Conservation (phyloP, 73 alveolate species). For the Paramecium pentaurelia region DNA sequence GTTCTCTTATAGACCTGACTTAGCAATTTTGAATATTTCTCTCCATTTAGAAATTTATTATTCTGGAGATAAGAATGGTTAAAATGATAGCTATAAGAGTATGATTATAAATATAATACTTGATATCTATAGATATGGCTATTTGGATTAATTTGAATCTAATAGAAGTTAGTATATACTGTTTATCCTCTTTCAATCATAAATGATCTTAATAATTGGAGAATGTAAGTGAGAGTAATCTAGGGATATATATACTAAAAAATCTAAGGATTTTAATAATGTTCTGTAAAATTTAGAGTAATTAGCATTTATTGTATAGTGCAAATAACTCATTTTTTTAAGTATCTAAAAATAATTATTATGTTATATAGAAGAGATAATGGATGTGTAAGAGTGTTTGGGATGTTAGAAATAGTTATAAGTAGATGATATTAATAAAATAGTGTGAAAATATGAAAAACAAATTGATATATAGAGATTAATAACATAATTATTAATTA, state of each 20-base stretch:
- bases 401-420: not conserved
- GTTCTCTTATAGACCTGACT: not conserved
- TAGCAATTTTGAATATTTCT: slow-evolving; percentile 26
- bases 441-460: not conserved
- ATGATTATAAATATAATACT: not conserved
- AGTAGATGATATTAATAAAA: not conserved
- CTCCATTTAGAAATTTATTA: not conserved
- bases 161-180: not conserved
- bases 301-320: not conserved
- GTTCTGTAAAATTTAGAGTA: not conserved
- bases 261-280: not conserved
- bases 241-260: not conserved
- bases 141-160: not conserved
- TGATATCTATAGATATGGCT: not conserved
- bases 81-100: not conserved
- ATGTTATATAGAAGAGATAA: too few relatives aligned
- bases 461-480: not conserved
- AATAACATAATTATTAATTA: not conserved
- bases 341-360: not conserved
- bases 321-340: not conserved
- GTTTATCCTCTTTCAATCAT: not conserved
- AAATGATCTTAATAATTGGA: not conserved
- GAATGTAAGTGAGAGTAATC: not conserved
- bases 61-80: not conserved
- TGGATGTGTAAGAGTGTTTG: not conserved